phyloP scores from a whole-genome alignment of 176 grass and related monocot genomes.

The Hordeum vulgare region DNA sequence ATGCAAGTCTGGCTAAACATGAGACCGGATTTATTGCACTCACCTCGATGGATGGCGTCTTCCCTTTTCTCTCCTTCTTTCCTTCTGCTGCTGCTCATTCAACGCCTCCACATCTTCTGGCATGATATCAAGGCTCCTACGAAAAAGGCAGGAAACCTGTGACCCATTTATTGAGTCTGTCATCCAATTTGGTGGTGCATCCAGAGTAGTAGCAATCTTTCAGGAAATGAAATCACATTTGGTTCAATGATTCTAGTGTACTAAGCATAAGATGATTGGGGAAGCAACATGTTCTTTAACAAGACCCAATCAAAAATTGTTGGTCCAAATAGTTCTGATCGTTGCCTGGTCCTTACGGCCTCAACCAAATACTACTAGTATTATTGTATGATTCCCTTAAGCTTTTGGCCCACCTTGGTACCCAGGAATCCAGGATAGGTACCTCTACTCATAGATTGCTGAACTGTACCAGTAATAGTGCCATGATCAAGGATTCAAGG shows the following conservation, averaged over 20 bases:
- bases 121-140: conserved; percentile 24
- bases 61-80: neutral
- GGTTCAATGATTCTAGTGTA: neutral
- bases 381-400: neutral
- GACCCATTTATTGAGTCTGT: conserved; percentile 17
- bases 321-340: neutral
- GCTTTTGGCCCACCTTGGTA: neutral
- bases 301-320: neutral
- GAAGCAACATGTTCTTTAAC: neutral
- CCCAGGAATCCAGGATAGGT: neutral
- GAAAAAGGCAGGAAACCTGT: conserved; percentile 22
- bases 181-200: neutral
- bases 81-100: neutral
- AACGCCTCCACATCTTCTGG: conserved; percentile 18
- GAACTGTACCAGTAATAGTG: neutral
- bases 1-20: conserved; percentile 17
- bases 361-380: neutral
- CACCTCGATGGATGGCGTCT: neutral
- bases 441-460: neutral
- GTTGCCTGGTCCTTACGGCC: neutral
- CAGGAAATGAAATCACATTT: neutral
- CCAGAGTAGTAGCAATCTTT: neutral
- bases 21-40: conserved; percentile 16
- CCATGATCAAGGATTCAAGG: neutral
- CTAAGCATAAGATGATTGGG: neutral